Evolutionary conservation across 1,284 basidiomycete genomes (phyloP).

Genomic region (Trichosporon sp.): DNA sequence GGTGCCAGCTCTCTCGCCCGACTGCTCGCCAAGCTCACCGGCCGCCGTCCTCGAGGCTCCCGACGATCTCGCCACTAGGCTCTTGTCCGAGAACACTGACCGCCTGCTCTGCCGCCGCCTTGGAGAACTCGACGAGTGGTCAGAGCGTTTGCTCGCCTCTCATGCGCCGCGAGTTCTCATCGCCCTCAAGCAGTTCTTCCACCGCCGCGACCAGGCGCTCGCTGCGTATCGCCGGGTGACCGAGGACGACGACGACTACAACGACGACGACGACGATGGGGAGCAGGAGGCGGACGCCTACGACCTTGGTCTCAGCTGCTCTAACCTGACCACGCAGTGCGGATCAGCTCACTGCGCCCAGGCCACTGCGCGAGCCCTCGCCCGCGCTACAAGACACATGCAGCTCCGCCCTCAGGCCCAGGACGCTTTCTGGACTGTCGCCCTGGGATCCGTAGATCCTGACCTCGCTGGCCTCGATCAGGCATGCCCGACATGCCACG

Average conservation of each 20-base stretch:
- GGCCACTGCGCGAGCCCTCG: not conserved
- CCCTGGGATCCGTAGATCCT: not conserved
- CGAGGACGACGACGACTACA: not conserved
- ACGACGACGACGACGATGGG: not conserved
- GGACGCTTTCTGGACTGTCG: not conserved
- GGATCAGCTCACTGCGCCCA: not conserved
- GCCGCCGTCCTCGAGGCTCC: not conserved
- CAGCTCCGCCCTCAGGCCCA: not conserved
- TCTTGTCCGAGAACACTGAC: not conserved
- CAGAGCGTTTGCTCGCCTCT: not conserved
- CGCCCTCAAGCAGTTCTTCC: slow-evolving; percentile 4
- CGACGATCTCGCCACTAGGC: not conserved
- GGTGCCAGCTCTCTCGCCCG: not conserved
- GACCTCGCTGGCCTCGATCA: not conserved
- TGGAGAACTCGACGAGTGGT: slow-evolving; percentile 2
- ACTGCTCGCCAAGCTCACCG: not conserved
- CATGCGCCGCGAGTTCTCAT: not conserved
- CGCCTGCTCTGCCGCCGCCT: not conserved
- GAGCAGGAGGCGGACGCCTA: too few relatives aligned
- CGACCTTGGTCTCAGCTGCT: not conserved
- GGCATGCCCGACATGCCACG: not conserved
- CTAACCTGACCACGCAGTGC: not conserved
- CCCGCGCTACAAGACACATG: not conserved
- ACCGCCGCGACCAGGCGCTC: not conserved
- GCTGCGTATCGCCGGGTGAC: not conserved